A percentile compares a stretch with the other conserved stretches of the same genome.
Conservation (phyloP, 768 basidiomycete species). For the Amanita subjunquillea region DNA sequence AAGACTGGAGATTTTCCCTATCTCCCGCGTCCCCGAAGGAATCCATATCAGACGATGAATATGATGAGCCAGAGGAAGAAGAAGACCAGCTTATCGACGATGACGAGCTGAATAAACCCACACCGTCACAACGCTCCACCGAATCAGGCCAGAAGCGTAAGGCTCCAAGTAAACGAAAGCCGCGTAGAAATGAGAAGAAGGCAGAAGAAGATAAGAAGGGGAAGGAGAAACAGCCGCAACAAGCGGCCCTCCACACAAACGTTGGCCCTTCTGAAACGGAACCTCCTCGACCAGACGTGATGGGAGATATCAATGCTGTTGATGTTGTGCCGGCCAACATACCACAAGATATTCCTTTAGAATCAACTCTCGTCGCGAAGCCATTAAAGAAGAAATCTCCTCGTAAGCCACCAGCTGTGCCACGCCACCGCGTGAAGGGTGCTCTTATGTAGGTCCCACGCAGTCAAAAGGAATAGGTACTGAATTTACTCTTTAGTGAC, state of each 20-base stretch:
- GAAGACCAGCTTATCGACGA: constrained; percentile 74
- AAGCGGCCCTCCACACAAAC: constrained; percentile 27
- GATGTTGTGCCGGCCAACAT: not conserved
- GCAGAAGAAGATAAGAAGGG: constrained; percentile 36
- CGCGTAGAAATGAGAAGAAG: constrained; percentile 43
- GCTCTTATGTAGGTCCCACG: constrained; percentile 13
- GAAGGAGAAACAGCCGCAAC: constrained; percentile 28
- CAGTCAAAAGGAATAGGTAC: constrained; percentile 1
- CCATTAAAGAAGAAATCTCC: constrained; percentile 42
- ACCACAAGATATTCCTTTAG: constrained; percentile 6
- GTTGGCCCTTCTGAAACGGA: constrained; percentile 16
- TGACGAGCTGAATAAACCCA: constrained; percentile 19
- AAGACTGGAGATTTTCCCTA: constrained; percentile 3
- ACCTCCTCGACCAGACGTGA: not conserved
- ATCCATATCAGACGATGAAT: constrained; percentile 35
- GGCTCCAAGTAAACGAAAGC: constrained; percentile 36
- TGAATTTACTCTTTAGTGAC: constrained; percentile 9
- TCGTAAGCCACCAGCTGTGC: constrained; percentile 29
- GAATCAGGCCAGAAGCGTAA: constrained; percentile 40
- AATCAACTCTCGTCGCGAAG: constrained; percentile 4
- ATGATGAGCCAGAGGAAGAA: constrained; percentile 59
- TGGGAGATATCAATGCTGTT: constrained; percentile 2
- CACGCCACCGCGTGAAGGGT: constrained; percentile 25
- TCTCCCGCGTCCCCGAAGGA: constrained; percentile 14
- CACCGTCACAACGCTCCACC: constrained; percentile 18